A percentile compares a stretch with the other conserved stretches of the same genome.
These are phyloP conservation scores for Gentiana dahurica DNA, from an alignment of 257 asterid genomes.

Conservation along the genomic window DNA sequence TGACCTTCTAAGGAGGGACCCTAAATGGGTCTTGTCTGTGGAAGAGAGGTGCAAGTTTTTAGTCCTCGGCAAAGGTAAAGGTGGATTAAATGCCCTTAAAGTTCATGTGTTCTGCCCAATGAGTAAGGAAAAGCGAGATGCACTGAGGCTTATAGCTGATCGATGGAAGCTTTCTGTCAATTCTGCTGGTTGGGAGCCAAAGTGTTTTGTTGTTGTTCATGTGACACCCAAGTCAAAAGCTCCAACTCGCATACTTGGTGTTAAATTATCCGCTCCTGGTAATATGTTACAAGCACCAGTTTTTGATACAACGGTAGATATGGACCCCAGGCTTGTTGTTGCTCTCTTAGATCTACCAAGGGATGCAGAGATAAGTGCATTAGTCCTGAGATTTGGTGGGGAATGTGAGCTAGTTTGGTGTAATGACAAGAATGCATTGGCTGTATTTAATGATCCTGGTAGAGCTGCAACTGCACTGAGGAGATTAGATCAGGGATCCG, in stretches of 20 bases:
- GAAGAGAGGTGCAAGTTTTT: slow-evolving; percentile 81
- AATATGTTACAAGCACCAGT: slow-evolving; percentile 49
- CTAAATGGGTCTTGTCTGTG: slow-evolving; percentile 77
- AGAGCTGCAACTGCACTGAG: slow-evolving; percentile 95
- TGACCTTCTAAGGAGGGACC: slow-evolving; percentile 76
- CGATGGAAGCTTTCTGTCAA: slow-evolving; percentile 84
- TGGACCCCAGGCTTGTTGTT: slow-evolving; percentile 94
- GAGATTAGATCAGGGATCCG: slow-evolving; percentile 91
- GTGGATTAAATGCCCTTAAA: slow-evolving; percentile 49
- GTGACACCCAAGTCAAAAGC: slow-evolving; percentile 76
- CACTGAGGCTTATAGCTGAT: slow-evolving; percentile 67
- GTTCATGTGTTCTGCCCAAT: slow-evolving; percentile 79
- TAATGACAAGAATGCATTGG: slow-evolving; percentile 84
- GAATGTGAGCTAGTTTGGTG: slow-evolving; percentile 93
- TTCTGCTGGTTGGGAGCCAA: slow-evolving; percentile 97
- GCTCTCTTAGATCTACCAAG: slow-evolving; percentile 77
- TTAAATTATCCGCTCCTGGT: slow-evolving; percentile 33
- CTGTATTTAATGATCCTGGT: slow-evolving; percentile 81
- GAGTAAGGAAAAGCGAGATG: slow-evolving; percentile 80
- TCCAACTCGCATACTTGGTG: slow-evolving; percentile 75
- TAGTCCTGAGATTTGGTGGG: slow-evolving; percentile 88
- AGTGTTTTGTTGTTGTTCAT: slow-evolving; percentile 60
- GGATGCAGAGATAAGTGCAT: slow-evolving; percentile 79
- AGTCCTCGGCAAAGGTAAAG: slow-evolving; percentile 69
- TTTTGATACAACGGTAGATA: slow-evolving; percentile 66